These are phyloP conservation scores for Hypoxylon fuscum DNA, from an alignment of 495 filamentous ascomycete species.

Conservation along the genomic window DNA sequence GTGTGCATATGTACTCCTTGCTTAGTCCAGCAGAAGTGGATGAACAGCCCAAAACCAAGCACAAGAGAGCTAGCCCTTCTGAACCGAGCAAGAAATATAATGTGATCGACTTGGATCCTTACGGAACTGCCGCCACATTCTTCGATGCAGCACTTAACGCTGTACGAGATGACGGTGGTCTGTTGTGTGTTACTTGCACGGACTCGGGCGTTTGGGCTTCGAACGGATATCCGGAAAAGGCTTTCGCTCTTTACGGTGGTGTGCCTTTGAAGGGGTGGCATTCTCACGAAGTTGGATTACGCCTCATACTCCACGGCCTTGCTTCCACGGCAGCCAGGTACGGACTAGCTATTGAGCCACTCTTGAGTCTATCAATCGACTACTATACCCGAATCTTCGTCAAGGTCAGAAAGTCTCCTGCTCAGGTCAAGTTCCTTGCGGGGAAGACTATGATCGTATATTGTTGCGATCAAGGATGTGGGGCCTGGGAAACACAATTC, in stretches of 20 bases:
- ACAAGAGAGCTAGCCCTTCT: constrained; percentile 33
- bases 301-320: constrained; percentile 82
- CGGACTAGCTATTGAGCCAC: constrained; percentile 88
- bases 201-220: constrained; percentile 95
- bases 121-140: constrained; percentile 90
- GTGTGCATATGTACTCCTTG: constrained; percentile 85
- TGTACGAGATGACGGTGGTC: constrained; percentile 80
- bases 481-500: constrained; percentile 82
- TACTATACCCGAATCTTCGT: constrained; percentile 95
- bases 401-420: constrained; percentile 77
- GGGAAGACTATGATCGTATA: constrained; percentile 94
- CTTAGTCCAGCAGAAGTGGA: constrained; percentile 50
- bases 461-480: constrained; percentile 88
- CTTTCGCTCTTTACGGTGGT: constrained; percentile 90
- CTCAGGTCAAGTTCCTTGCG: constrained; percentile 85
- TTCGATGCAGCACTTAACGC: constrained; percentile 88
- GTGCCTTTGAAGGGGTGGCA: constrained; percentile 81
- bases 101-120: constrained; percentile 96
- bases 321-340: constrained; percentile 83
- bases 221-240: constrained; percentile 90
- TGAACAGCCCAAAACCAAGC: constrained; percentile 39
- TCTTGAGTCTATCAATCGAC: constrained; percentile 92
- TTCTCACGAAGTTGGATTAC: constrained; percentile 88
- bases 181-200: constrained; percentile 95
- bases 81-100: constrained; percentile 69